Evolutionary conservation across 768 basidiomycete genomes (phyloP), one percentile per base, ranked within the genome.

Genomic region (Stropharia rugosoannulata): DNA sequence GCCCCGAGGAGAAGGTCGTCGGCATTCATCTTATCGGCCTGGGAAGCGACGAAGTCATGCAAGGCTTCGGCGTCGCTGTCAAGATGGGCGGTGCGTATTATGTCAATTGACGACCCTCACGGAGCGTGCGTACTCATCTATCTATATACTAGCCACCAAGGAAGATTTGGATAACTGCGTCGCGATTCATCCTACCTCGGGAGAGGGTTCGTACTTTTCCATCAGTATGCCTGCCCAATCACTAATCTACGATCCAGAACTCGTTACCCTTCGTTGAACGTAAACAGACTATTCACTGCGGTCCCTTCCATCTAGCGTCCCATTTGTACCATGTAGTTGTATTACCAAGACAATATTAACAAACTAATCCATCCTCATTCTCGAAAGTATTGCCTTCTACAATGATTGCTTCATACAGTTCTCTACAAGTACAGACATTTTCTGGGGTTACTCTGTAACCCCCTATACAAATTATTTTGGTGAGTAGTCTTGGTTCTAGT

Each of bases 61-160:
- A 99, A 79, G 96, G 96, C 59, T 98, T 97, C 71, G 92, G 77
- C 2, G 93, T 98, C n/a, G 97, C 97, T 11, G 79, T 99, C 63
- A 98, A 98, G 78, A 96, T 98, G 96, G 90, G 90, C 59, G 80
- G 79, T 79, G 40, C 22, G 76, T 66, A 12, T 42, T 48, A 16
- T 41, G 39, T 59, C 18, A 42, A 38, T 41, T 49, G 18, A 36
- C 7, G 16, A 41, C 41, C 4, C 27, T 15, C 8, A 13, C 12
- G 4, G 47, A 6, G 4, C 15, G 38, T 27, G 3, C 19, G 12
- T 39, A n/a, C 5, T 54, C 54, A 35, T 44, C 56, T 57, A 46
- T 36, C 22, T 4, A 22, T 53, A 37, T 49, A 6, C 29, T 46
- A 81, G 92, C 93, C 4, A 82, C 80, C 19, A 94, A 95, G 75